Evolutionary conservation across 2,329 filamentous ascomycete species (phyloP).

Genomic region (Trichophyton schoenleinii): DNA sequence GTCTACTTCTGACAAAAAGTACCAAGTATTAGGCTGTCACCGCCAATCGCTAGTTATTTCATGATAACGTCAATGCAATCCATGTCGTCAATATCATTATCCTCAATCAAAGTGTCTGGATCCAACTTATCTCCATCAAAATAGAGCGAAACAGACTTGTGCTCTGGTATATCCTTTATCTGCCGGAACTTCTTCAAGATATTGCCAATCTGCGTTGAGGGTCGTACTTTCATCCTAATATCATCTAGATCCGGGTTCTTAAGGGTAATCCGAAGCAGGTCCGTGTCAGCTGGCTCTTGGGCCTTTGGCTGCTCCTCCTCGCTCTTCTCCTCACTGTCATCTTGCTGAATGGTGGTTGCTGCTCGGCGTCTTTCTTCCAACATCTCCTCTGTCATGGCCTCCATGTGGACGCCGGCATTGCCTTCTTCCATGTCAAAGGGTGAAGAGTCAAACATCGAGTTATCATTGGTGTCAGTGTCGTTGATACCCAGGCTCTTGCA

Average conservation of each 20-base stretch:
- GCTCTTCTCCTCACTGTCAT: conserved; percentile 11
- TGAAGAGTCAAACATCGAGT: conserved; percentile 28
- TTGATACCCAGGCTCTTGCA: conserved; percentile 55
- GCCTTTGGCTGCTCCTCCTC: conserved; percentile 18
- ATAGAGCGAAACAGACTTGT: conserved; percentile 47
- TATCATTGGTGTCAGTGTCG: conserved; percentile 29
- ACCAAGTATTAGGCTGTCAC: background rate
- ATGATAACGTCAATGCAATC: conserved; percentile 65
- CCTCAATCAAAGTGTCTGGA: conserved; percentile 46
- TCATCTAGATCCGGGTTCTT: conserved; percentile 41
- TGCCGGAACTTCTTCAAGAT: conserved; percentile 52
- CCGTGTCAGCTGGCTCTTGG: conserved; percentile 7
- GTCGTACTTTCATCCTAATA: conserved; percentile 35
- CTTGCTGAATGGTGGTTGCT: conserved; percentile 13
- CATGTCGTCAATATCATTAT: conserved; percentile 61
- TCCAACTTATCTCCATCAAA: conserved; percentile 67
- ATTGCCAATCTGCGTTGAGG: conserved; percentile 46
- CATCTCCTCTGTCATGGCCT: conserved; percentile 60
- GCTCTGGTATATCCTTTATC: conserved; percentile 39
- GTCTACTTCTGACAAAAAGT: background rate
- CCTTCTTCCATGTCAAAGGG: conserved; percentile 39
- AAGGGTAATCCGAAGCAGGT: conserved; percentile 36
- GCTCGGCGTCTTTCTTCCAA: conserved; percentile 29
- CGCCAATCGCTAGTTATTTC: conserved; percentile 25
- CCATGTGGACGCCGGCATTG: conserved; percentile 53